phyloP scores from a whole-genome alignment of 805 yeast genomes.

The Phaffomyces opuntiae region DNA sequence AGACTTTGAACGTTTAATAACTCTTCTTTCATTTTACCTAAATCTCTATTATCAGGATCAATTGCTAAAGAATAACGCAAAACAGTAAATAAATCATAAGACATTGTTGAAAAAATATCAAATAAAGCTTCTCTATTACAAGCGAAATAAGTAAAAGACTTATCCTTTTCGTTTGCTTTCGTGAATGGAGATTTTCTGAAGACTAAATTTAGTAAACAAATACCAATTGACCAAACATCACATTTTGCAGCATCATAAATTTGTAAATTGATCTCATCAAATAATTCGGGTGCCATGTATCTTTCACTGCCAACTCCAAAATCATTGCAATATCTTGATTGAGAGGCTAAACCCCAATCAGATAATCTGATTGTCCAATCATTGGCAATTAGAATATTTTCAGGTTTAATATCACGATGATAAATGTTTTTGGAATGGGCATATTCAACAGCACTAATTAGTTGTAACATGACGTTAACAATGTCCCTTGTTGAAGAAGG shows the following conservation, averaged over 20 bases:
- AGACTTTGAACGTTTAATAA: conserved; percentile 54
- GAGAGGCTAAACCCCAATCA: conserved; percentile 71
- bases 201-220: conserved; percentile 74
- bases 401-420: conserved; percentile 78
- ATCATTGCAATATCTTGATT: conserved; percentile 46
- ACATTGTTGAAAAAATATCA: conserved; percentile 87
- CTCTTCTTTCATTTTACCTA: conserved; percentile 53
- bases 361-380: conserved; percentile 56
- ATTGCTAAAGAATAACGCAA: conserved; percentile 70
- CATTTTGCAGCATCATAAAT: conserved; percentile 73
- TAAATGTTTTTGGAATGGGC: conserved; percentile 68
- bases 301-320: conserved; percentile 87
- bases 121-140: conserved; percentile 82
- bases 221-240: conserved; percentile 87
- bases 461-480: conserved; percentile 50
- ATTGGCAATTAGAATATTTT: conserved; percentile 54
- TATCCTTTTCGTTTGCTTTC: conserved; percentile 74
- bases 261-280: conserved; percentile 49
- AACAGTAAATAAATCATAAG: conserved; percentile 80
- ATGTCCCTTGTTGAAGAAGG: conserved; percentile 43
- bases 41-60: conserved; percentile 80
- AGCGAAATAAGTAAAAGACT: conserved; percentile 78
- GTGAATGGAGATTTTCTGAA: conserved; percentile 85
- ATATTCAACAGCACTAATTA: conserved; percentile 69
- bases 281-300: conserved; percentile 92